phyloP scores from a whole-genome alignment of 768 basidiomycete genomes.

The Cystobasidium tubakii region DNA sequence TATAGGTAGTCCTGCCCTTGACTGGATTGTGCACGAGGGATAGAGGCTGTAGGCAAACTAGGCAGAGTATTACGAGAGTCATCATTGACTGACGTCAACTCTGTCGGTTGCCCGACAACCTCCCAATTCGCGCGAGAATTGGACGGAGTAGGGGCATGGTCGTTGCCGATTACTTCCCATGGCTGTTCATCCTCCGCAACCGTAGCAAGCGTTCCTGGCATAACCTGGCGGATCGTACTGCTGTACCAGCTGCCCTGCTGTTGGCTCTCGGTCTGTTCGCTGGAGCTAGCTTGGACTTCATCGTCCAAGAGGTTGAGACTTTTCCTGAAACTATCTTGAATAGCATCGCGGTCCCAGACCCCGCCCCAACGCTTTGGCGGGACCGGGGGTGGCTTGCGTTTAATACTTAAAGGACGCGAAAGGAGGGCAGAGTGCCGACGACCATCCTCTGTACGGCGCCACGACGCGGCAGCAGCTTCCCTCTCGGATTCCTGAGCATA shows the following conservation, averaged over 20 bases:
- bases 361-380: conserved; percentile 36
- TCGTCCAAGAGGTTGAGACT: not conserved
- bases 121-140: not conserved
- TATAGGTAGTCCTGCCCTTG: not conserved
- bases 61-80: not conserved
- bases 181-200: not conserved
- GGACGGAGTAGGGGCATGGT: not conserved
- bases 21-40: not conserved
- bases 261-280: too few relatives aligned
- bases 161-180: not conserved
- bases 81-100: not conserved
- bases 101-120: not conserved
- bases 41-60: not conserved
- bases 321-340: conserved; percentile 9
- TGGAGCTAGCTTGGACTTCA: not conserved
- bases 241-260: not conserved
- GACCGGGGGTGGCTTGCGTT: conserved; percentile 38
- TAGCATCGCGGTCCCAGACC: conserved; percentile 21
- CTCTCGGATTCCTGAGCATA: not conserved
- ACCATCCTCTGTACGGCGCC: conserved; percentile 32
- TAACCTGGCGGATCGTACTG: not conserved
- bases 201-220: not conserved
- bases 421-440: conserved; percentile 33
- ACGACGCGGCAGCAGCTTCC: conserved; percentile 28
- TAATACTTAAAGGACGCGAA: conserved; percentile 31